Conservation (phyloP, 163 green algal genomes). For the Botryococcus braunii region DNA sequence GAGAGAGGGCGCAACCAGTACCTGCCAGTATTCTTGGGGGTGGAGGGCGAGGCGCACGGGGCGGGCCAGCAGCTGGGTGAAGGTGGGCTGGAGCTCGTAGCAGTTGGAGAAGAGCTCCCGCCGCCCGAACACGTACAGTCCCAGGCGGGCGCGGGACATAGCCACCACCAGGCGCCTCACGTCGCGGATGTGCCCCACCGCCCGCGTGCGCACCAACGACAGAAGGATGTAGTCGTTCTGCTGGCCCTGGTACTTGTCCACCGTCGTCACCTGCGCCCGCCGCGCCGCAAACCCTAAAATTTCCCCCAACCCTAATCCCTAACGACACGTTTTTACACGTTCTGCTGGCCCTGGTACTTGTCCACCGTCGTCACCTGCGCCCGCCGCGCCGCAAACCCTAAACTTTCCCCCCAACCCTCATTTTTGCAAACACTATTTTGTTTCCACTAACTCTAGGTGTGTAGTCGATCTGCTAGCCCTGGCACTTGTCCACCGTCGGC, state of each 20-base stretch:
- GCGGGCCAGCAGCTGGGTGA: constrained; percentile 65
- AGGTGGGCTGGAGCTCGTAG: constrained; percentile 85
- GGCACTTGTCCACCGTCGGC: too few species aligned
- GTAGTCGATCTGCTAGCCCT: too few species aligned
- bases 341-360: constrained; percentile 99
- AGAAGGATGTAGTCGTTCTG: constrained; percentile 98
- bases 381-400: too few species aligned
- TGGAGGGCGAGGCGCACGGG: constrained; percentile 67
- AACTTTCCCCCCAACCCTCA: too few species aligned
- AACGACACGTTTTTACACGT: too few species aligned
- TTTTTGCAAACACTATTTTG: too few species aligned
- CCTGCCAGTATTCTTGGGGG: constrained; percentile 9
- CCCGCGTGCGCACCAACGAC: constrained; percentile 79
- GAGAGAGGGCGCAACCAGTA: neutral
- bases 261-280: constrained; percentile 69
- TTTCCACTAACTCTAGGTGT: too few species aligned
- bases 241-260: constrained; percentile 99
- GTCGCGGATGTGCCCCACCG: constrained; percentile 92
- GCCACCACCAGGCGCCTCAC: constrained; percentile 95
- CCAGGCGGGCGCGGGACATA: constrained; percentile 82
- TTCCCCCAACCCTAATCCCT: too few species aligned
- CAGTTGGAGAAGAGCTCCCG: constrained; percentile 82
- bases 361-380: constrained; percentile 88
- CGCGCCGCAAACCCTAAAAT: too few species aligned
- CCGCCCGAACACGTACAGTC: constrained; percentile 91